Base-by-base conservation (phyloP, 306 rosid genomes). In the Prunus dulcis region DNA sequence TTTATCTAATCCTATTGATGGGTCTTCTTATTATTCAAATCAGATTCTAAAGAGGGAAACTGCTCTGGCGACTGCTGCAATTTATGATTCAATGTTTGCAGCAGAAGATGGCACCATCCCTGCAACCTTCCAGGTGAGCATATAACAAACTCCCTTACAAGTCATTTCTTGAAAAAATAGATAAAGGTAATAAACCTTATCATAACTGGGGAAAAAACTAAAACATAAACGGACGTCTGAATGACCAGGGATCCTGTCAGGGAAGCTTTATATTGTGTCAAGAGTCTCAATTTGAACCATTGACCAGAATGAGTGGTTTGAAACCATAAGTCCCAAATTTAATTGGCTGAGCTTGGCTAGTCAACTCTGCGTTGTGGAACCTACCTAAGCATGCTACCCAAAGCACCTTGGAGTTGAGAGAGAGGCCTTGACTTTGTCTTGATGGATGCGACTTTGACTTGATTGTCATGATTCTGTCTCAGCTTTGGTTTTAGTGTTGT, bases 71-170 rank as follows among this genome's bases (percentile, higher is more conserved):
- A 89, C 97, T 62, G 97, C 97, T 70, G 97, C 97, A 69, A 92
- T 94, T 80, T 94, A 94, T 78, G 93, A 94, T 76, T 90, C 96
- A 60, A 90, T 94, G 97, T 94, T 94, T 73, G 96, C 91, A 11
- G 88, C 86, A 62, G 97, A 94, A 71, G 98, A 94, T 82, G 98
- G 97, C 74, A 87, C 93, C 5, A 81, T 94, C 70, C 97, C 96
- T 71, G 98, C 98, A 78, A 94, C 98, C 81, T 94, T 92, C 81
- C 97, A 94, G 96, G 98, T 92, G 73, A 86, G 71, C 73, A 57
- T 55, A 68, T 38, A 22, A 68, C 23, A 65, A 32, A 43, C 32
- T 32, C 57, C 63, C 73, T 67, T 69, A 62, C 71, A 49, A 61
- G 11, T 68, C 9, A 7, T 45, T 3, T 15, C 61, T 58, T 77